A percentile compares a stretch with the other conserved stretches of the same genome.
phyloP scores from a whole-genome alignment of 768 basidiomycete species.

The Lentinus brumalis region DNA sequence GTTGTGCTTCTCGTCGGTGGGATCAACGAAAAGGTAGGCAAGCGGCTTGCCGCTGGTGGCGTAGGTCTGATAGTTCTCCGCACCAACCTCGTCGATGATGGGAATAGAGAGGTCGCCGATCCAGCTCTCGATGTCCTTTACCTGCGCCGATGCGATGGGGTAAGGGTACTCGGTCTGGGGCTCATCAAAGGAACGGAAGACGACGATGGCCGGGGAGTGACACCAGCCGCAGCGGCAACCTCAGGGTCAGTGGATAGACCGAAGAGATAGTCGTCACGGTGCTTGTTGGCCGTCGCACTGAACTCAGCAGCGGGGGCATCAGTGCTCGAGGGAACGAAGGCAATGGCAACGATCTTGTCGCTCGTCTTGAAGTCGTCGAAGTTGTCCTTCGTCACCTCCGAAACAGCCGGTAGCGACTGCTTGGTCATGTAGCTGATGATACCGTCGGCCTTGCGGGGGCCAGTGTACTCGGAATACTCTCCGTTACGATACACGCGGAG shows the following conservation, averaged over 20 bases:
- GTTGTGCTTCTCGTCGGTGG: conserved; percentile 64
- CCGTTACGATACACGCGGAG: conserved; percentile 93
- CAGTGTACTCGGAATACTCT: conserved; percentile 74
- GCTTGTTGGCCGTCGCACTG: conserved; percentile 76
- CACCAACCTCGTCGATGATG: conserved; percentile 87
- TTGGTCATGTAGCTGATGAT: conserved; percentile 97
- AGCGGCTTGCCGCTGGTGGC: conserved; percentile 82
- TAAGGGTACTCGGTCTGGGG: conserved; percentile 69
- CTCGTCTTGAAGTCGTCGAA: conserved; percentile 83
- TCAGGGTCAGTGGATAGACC: conserved; percentile 78
- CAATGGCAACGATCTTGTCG: conserved; percentile 90
- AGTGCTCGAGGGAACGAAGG: conserved; percentile 77
- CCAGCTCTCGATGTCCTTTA: conserved; percentile 73
- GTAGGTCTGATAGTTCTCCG: conserved; percentile 91
- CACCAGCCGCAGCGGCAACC: conserved; percentile 67
- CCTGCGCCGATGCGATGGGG: conserved; percentile 53
- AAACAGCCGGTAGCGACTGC: conserved; percentile 93
- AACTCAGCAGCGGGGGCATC: conserved; percentile 74
- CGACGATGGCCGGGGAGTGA: conserved; percentile 84
- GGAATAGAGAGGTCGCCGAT: conserved; percentile 84
- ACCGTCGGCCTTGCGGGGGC: conserved; percentile 92
- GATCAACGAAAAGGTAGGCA: conserved; percentile 93
- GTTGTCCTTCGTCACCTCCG: conserved; percentile 73
- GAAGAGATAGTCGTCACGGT: conserved; percentile 94
- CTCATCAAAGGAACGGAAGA: conserved; percentile 93